Evolutionary conservation across 345 rosid genomes (phyloP).

Genomic region (Schrenkiella parvula): DNA sequence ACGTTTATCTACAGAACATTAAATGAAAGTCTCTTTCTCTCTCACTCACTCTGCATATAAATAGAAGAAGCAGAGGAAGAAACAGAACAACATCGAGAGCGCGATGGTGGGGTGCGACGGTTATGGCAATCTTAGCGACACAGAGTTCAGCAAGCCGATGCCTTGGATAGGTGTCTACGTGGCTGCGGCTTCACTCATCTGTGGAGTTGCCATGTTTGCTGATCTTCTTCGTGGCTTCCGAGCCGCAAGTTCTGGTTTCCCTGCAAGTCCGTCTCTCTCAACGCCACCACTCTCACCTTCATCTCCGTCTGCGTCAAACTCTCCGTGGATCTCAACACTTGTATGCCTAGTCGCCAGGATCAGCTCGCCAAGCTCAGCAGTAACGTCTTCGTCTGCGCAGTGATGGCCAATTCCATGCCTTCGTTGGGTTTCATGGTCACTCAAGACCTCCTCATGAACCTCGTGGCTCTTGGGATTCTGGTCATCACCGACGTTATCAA

Average conservation of each 20-base stretch:
- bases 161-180: conserved; percentile 86
- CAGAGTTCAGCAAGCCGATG: conserved; percentile 55
- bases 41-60: not conserved
- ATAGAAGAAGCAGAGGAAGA: not conserved
- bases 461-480: conserved; percentile 64
- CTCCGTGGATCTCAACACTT: conserved; percentile 81
- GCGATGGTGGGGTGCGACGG: conserved; percentile 57
- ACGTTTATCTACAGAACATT: not conserved
- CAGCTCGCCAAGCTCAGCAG: conserved; percentile 93
- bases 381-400: conserved; percentile 59
- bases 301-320: conserved; percentile 65
- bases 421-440: conserved; percentile 73
- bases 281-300: conserved; percentile 69
- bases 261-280: conserved; percentile 58
- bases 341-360: conserved; percentile 76
- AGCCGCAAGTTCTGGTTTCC: conserved; percentile 71
- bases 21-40: not conserved
- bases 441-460: conserved; percentile 47
- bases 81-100: not conserved
- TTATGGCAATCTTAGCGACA: conserved; percentile 55
- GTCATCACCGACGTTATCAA: conserved; percentile 65
- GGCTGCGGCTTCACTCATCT: conserved; percentile 64
- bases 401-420: conserved; percentile 82
- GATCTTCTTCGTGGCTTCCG: conserved; percentile 59
- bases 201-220: conserved; percentile 60